phyloP scores from a whole-genome alignment of 2,329 filamentous ascomycete species.

The Pseudogymnoascus sp. region DNA sequence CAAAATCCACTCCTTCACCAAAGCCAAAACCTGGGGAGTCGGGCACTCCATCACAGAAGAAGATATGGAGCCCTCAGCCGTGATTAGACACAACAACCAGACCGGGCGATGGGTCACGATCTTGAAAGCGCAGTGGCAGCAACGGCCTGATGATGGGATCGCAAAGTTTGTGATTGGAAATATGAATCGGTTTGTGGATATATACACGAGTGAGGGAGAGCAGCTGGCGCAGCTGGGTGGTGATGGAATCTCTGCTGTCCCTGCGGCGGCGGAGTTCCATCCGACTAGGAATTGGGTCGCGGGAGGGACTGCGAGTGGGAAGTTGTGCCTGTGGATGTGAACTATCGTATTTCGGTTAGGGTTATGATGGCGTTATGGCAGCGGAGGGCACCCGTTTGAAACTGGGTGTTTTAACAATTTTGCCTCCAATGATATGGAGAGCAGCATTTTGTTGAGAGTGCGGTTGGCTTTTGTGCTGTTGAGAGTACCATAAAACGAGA shows the following conservation, averaged over 20 bases:
- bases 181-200: constrained; percentile 95
- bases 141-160: constrained; percentile 65
- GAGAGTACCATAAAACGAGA: background rate
- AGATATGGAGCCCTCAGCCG: constrained; percentile 61
- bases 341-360: background rate
- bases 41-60: constrained; percentile 51
- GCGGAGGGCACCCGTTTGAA: background rate
- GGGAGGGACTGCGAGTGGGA: constrained; percentile 84
- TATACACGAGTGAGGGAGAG: constrained; percentile 74
- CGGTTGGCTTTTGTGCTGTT: background rate
- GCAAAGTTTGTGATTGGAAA: constrained; percentile 91
- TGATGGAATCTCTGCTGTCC: constrained; percentile 88
- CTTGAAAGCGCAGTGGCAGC: constrained; percentile 80
- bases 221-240: constrained; percentile 84
- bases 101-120: constrained; percentile 91
- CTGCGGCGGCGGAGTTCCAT: constrained; percentile 87
- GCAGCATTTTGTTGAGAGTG: background rate
- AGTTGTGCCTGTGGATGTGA: constrained; percentile 85
- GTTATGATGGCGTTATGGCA: background rate
- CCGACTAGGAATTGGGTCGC: constrained; percentile 84
- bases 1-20: constrained; percentile 78
- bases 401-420: background rate
- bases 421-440: background rate
- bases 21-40: constrained; percentile 50
- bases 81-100: constrained; percentile 86